These are phyloP conservation scores for Erigeron philadelphicus DNA, from an alignment of 140 eudicot genomes.

Conservation along the genomic window DNA sequence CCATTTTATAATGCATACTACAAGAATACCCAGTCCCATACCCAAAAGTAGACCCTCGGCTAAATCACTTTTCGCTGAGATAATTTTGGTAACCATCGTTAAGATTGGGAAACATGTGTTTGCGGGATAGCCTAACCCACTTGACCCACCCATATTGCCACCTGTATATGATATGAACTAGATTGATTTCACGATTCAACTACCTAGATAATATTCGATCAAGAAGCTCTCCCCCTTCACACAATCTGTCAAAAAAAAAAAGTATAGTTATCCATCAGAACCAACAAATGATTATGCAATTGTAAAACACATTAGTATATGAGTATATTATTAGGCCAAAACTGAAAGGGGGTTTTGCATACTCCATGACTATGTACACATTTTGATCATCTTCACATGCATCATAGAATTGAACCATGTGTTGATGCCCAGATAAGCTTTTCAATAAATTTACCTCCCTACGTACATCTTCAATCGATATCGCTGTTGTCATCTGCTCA, in stretches of 20 bases:
- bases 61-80: no score
- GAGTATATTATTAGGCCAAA: neutral
- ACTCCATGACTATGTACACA: slow-evolving; percentile 93
- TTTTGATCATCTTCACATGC: slow-evolving; percentile 83
- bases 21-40: no score
- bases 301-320: neutral
- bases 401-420: slow-evolving; percentile 72
- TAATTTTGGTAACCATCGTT: no score
- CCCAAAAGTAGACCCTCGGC: no score
- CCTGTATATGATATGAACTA: slow-evolving; percentile 4
- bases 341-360: slow-evolving; percentile 30
- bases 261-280: slow-evolving; percentile 12
- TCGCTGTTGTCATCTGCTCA: slow-evolving; percentile 86
- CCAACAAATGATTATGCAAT: neutral
- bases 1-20: no score
- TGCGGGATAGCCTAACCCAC: neutral
- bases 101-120: neutral
- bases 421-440: slow-evolving; percentile 75
- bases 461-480: slow-evolving; percentile 90
- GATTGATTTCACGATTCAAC: neutral
- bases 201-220: slow-evolving; percentile 87
- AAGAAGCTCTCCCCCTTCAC: slow-evolving; percentile 94
- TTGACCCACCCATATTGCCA: neutral
- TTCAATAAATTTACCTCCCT: slow-evolving; percentile 86
- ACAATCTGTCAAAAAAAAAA: slow-evolving; percentile 47